A percentile compares a stretch with the other conserved stretches of the same genome.
Evolutionary conservation across 768 basidiomycete species (phyloP).

Genomic region (Hemileccinum impolitum): DNA sequence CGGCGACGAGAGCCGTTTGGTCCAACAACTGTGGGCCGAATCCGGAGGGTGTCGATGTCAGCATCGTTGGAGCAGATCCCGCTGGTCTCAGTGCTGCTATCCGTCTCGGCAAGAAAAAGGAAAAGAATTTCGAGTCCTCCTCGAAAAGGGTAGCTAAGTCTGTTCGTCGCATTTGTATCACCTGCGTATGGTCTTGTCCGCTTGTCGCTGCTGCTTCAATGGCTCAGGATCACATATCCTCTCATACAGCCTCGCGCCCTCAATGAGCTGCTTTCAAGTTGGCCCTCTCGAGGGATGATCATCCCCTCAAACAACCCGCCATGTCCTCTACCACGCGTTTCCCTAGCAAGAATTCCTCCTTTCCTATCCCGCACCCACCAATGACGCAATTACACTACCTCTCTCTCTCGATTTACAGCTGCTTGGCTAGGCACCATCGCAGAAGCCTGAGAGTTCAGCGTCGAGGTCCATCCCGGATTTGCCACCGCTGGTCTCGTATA

Average conservation of each 20-base stretch:
- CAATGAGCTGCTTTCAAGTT: constrained; percentile 85
- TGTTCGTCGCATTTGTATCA: constrained; percentile 54
- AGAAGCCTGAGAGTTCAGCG: constrained; percentile 78
- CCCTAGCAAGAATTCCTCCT: constrained; percentile 61
- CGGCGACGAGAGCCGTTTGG: constrained; percentile 41
- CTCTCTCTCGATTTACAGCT: constrained; percentile 83
- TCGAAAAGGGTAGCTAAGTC: constrained; percentile 93
- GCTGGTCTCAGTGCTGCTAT: constrained; percentile 97
- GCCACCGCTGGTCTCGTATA: constrained; percentile 85
- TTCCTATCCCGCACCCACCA: constrained; percentile 96
- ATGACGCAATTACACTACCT: constrained; percentile 90
- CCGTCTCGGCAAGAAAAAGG: constrained; percentile 74
- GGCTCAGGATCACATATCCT: constrained; percentile 84
- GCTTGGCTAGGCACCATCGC: constrained; percentile 88
- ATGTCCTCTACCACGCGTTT: constrained; percentile 81
- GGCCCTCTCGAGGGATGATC: constrained; percentile 60
- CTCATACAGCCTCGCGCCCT: constrained; percentile 88
- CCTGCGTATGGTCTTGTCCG: not conserved
- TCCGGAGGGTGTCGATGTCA: constrained; percentile 94
- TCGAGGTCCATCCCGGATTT: constrained; percentile 97
- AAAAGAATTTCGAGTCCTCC: constrained; percentile 79
- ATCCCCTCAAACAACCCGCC: constrained; percentile 81
- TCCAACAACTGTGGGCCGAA: constrained; percentile 66
- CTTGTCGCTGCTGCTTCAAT: not conserved
- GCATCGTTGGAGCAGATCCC: constrained; percentile 94